Conservation (phyloP, 306 rosid genomes). For the Begonia peltatifolia region DNA sequence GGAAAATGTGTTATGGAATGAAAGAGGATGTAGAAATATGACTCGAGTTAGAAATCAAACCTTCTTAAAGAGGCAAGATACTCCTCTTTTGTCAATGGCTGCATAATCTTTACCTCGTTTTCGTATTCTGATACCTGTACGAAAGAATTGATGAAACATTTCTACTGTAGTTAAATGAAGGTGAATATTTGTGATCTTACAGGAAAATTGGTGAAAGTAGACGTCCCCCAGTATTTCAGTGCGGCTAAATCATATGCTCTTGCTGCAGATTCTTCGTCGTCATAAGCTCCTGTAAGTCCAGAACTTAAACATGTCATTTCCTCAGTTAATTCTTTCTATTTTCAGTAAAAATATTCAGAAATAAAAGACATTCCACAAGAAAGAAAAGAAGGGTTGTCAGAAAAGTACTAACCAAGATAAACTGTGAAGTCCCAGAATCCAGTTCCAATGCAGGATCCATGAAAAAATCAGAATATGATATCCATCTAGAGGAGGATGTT, state of each 20-base stretch:
- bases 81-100: constrained; percentile 70
- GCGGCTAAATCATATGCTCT: constrained; percentile 95
- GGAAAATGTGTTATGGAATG: too few species aligned
- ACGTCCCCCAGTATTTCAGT: constrained; percentile 73
- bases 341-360: too few species aligned
- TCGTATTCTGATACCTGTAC: constrained; percentile 58
- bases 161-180: not conserved
- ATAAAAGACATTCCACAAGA: not conserved
- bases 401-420: constrained; percentile 32
- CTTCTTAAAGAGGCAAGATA: constrained; percentile 85
- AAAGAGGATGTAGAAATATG: too few species aligned
- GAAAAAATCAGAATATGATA: constrained; percentile 3
- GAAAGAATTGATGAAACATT: not conserved
- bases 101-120: constrained; percentile 62
- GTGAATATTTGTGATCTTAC: constrained; percentile 14
- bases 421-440: constrained; percentile 15
- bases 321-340: not conserved
- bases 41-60: constrained; percentile 14
- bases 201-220: constrained; percentile 76
- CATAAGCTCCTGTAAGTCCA: constrained; percentile 55
- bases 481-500: not conserved
- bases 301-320: not conserved
- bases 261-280: constrained; percentile 87
- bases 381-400: not conserved
- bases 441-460: not conserved